These are phyloP conservation scores for Colletotrichum navitas DNA, from an alignment of 2,329 filamentous ascomycete species.

Conservation along the genomic window DNA sequence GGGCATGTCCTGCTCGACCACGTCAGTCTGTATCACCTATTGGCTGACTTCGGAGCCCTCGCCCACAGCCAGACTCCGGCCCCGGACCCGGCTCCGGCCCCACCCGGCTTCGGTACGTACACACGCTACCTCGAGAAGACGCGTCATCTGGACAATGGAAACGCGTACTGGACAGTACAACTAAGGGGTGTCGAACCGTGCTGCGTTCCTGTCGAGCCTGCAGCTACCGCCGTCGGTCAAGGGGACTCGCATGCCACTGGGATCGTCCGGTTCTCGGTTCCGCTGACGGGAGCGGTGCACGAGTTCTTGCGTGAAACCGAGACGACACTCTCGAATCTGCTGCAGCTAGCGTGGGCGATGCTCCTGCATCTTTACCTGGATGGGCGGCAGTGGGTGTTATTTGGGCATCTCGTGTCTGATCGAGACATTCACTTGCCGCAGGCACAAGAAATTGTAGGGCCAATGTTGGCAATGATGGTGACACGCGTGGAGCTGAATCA, in stretches of 20 bases:
- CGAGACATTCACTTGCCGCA: constrained; percentile 21
- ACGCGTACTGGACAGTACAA: constrained; percentile 12
- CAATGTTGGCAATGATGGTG: constrained; percentile 16
- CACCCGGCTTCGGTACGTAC: background rate
- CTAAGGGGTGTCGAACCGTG: background rate
- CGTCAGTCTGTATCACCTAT: constrained; percentile 30
- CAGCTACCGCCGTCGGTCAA: no score
- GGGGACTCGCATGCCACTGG: constrained; percentile 1
- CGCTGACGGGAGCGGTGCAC: background rate
- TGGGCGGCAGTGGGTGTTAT: constrained; percentile 1
- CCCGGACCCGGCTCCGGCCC: no score
- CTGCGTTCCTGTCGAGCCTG: constrained; percentile 2
- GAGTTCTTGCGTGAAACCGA: constrained; percentile 5
- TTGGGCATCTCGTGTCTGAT: constrained; percentile 26
- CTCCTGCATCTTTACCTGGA: constrained; percentile 6
- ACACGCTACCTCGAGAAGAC: background rate
- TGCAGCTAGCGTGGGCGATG: constrained; percentile 23
- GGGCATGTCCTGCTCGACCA: constrained; percentile 29
- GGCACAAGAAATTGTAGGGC: constrained; percentile 19
- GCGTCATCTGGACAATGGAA: background rate
- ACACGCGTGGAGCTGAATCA: no score
- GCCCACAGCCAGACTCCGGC: background rate
- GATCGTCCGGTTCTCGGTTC: constrained; percentile 1
- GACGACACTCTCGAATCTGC: constrained; percentile 13
- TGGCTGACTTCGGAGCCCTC: constrained; percentile 2